A percentile compares a stretch with the other conserved stretches of the same genome.
These are phyloP conservation scores for Xylaria sp. DNA, from an alignment of 2,329 filamentous ascomycete genomes.

Conservation along the genomic window DNA sequence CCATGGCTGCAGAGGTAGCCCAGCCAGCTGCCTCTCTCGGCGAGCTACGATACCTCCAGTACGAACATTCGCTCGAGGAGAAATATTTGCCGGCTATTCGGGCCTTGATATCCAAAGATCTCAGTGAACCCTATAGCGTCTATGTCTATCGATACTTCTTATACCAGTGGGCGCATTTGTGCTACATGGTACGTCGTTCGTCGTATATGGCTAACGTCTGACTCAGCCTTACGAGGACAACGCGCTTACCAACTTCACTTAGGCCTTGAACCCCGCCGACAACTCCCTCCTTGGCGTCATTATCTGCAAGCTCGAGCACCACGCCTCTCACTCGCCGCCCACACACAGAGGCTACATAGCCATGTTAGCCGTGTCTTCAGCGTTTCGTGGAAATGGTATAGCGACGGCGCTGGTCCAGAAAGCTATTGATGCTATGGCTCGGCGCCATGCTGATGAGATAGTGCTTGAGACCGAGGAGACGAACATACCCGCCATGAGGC, in stretches of 20 bases:
- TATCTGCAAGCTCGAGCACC: constrained; percentile 90
- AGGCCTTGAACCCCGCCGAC: constrained; percentile 66
- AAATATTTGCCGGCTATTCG: constrained; percentile 84
- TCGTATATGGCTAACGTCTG: constrained; percentile 3
- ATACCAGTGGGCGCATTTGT: constrained; percentile 97
- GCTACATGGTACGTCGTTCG: constrained; percentile 76
- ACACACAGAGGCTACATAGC: constrained; percentile 92
- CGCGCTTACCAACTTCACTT: constrained; percentile 19
- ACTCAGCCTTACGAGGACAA: neutral
- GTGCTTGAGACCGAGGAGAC: constrained; percentile 95
- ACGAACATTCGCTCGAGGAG: constrained; percentile 64
- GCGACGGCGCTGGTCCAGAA: constrained; percentile 86
- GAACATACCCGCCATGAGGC: constrained; percentile 84
- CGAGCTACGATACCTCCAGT: constrained; percentile 65
- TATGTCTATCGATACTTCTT: constrained; percentile 99
- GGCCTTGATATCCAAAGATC: constrained; percentile 90
- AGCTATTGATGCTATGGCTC: constrained; percentile 90
- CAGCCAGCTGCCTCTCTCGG: constrained; percentile 43
- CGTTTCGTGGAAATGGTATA: constrained; percentile 82
- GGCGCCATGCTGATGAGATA: constrained; percentile 85
- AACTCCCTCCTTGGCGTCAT: constrained; percentile 82
- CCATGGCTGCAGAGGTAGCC: constrained; percentile 44
- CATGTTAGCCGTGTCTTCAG: constrained; percentile 90
- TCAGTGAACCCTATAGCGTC: constrained; percentile 98
- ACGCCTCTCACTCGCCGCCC: constrained; percentile 77